Percentiles rank a stretch among this genome's conserved stretches.
Conservation (phyloP, 768 basidiomycete species). For the Crepidotus variabilis region DNA sequence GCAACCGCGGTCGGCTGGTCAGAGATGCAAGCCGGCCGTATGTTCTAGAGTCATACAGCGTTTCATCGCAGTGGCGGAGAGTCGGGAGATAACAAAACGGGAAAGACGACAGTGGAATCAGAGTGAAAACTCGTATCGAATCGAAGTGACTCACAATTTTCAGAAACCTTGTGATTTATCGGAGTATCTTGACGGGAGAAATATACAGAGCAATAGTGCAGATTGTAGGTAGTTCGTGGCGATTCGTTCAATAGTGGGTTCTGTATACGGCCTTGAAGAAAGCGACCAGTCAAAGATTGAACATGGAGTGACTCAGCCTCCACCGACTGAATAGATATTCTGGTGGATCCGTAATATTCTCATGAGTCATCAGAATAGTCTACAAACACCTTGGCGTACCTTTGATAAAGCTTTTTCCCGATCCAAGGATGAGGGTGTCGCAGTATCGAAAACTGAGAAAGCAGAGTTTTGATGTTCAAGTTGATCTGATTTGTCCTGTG, state of each 20-base stretch:
- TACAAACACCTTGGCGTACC: neutral
- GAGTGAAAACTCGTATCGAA: neutral
- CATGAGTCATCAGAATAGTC: too few relatives aligned
- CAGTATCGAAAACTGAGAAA: neutral
- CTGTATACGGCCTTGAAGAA: neutral
- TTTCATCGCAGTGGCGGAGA: neutral
- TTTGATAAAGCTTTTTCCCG: neutral
- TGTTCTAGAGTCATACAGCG: neutral
- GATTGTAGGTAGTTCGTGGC: neutral
- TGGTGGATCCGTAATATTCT: too few relatives aligned
- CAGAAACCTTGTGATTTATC: neutral
- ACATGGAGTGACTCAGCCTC: neutral
- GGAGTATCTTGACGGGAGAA: neutral
- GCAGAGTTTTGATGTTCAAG: neutral
- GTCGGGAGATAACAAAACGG: neutral
- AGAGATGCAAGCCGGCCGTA: neutral
- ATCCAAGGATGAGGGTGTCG: neutral
- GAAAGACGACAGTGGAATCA: neutral
- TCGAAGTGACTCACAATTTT: neutral
- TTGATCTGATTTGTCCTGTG: neutral
- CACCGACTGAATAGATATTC: neutral
- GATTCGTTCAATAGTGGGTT: neutral
- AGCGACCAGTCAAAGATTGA: neutral
- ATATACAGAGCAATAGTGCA: neutral
- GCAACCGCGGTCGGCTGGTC: neutral